Base-by-base conservation (phyloP, 164 flowering plant species). In the Aristolochia contorta region DNA sequence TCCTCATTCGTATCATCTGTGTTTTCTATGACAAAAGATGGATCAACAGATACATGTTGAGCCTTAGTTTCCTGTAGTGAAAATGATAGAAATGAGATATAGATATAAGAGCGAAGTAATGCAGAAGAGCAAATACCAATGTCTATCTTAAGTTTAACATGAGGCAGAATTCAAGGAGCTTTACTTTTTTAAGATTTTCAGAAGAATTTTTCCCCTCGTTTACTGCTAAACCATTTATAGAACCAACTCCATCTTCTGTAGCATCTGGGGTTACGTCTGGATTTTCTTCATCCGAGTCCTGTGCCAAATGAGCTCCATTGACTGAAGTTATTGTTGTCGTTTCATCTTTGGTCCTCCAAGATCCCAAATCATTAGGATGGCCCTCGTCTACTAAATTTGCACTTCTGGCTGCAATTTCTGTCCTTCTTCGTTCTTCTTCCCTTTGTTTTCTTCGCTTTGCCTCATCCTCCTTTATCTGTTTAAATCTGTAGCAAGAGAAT, bases 381-480 rank as follows among this genome's bases (percentile, higher is more conserved):
- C 46, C 72, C 41, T 48, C 75, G 47, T 71, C 63, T 63, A 61
- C 56, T 63, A 62, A 16, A 71, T 59, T 63, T 64, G 27, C 55
- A 53, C 47, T 52, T 56, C 65, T 76, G 43, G 79, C 62, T 25
- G 49, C 60, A 61, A 63, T 80, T 69, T 72, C 78, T 24, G 68
- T 70, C 75, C 73, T 83, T 67, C 66, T 84, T 68, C 68, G 74
- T 74, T 81, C 84, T 77, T 82, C 92, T 73, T 86, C 96, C 67
- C 69, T 77, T 68, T 83, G 77, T 58, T 57, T 72, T 64, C 61
- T 81, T 76, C 71, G 82, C 71, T 75, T 84, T 61, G 77, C 91
- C 64, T 93, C 97, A 77, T 90, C 80, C 70, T 86, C 99, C 75
- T 86, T 93, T 67, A 93, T 15, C 73, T 62, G 82, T 69, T 77